Base-by-base conservation (phyloP, 768 basidiomycete species). In the Tephrocybe sp. region DNA sequence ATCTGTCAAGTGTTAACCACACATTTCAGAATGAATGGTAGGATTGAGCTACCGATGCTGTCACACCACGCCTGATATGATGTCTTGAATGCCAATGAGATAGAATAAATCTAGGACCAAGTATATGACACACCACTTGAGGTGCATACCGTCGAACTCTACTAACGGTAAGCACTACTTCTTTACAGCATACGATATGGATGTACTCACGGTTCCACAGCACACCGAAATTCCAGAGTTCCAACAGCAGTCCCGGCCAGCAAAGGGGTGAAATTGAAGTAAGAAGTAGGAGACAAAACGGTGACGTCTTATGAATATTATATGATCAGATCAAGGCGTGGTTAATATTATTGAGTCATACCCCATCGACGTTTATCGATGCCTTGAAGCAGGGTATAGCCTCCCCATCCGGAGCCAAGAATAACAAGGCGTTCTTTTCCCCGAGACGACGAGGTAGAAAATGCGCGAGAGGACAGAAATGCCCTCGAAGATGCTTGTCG, bases 21-120 rank as follows among this genome's bases (percentile, higher is more conserved):
- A 12, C 8, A 15, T 42, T 11, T n/a, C 50, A 30, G 42, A 47
- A 15, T 16, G 42, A 37, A 29, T 19, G 50, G 2, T 38, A 12
- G 13, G 13, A 4, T 7, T 12, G 33, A 49, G 66, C 50, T 56
- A 78, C 86, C 84, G 44, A 88, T 87, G 29, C 70, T 63, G 66
- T 88, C 87, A 55, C 84, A 86, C 86, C 87, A 90, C 7, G 85
- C 85, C 59, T 86, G 84, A 66, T 83, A 85, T 36, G 79, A 75
- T 18, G 68, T 71, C 86, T 86, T 50, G 31, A 36, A 21, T 29
- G 22, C 15, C 24, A 7, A 25, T 47, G 25, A 42, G 22, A 9
- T 15, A 42, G 31, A 27, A 21, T 25, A 15, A 9, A 7, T 10
- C 12, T n/a, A 16, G 11, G 11, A 6, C 6, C 4, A 34, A 9